These are phyloP conservation scores for Amaranthus palmeri DNA, from an alignment of 148 eudicot species.

Conservation along the genomic window DNA sequence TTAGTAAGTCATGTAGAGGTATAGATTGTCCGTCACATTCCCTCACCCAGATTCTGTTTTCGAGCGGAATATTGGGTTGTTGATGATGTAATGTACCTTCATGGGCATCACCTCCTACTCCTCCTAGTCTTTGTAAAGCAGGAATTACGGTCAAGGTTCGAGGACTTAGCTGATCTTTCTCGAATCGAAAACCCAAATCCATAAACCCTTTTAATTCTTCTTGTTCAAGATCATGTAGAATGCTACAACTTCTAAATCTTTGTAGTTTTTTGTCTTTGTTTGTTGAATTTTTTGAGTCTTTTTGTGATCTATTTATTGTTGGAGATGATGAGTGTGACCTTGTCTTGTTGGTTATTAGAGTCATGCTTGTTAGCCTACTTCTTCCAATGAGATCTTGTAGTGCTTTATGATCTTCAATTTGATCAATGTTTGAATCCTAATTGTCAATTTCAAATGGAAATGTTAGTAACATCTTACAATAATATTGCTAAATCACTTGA, in stretches of 20 bases:
- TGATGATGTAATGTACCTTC: neutral
- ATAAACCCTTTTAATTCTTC: conserved; percentile 65
- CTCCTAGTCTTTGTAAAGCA: conserved; percentile 44
- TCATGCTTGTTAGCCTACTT: conserved; percentile 4
- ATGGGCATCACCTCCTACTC: neutral
- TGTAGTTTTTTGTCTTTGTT: conserved; percentile 14
- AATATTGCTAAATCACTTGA: too few relatives aligned
- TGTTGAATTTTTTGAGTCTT: conserved; percentile 12
- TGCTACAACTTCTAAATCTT: conserved; percentile 43
- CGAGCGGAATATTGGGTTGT: too few relatives aligned
- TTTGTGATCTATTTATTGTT: conserved; percentile 6
- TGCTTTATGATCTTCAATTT: conserved; percentile 3
- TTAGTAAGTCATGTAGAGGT: neutral
- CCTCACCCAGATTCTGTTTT: neutral
- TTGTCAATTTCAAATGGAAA: conserved; percentile 5
- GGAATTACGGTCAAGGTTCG: conserved; percentile 48
- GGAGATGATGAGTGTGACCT: conserved; percentile 32
- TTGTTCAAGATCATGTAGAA: conserved; percentile 43
- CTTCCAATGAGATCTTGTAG: neutral
- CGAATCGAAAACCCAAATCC: conserved; percentile 59
- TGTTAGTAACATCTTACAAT: neutral
- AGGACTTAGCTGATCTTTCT: conserved; percentile 35
- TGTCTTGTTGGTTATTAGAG: conserved; percentile 4
- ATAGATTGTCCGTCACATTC: neutral
- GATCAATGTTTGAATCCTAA: conserved; percentile 9